Evolutionary conservation across 2,329 filamentous ascomycete genomes (phyloP), one percentile per base, ranked within the genome.

Genomic region (Neoscytalidium dimidiatum): DNA sequence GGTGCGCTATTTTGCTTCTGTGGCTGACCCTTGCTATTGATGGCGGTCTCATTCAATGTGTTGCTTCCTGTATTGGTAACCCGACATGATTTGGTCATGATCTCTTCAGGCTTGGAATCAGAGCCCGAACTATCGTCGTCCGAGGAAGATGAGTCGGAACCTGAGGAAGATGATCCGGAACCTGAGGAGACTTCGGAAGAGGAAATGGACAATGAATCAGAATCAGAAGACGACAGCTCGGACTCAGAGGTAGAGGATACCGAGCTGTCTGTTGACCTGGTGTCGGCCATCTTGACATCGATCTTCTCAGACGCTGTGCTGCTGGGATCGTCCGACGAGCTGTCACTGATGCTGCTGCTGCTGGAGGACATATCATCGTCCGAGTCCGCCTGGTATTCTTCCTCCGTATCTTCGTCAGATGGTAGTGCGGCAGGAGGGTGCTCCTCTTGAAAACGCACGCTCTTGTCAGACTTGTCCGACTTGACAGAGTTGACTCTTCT

Each of bases 81-180:
- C n/a, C n/a, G n/a, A n/a, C n/a, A n/a, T n/a, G n/a, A n/a, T n/a
- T n/a, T n/a, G n/a, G n/a, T n/a, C n/a, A n/a, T 60, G n/a, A 63
- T 84, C 81, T 19, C 74, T 70, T 53, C 84, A 78, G 60, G 80
- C 82, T 5, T 85, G 84, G 64, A 80, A n/a, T 35, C 49, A 3
- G 49, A 52, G 23, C 33, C 49, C 2, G 11, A 83, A 26, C 38
- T 33, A 33, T 67, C 68, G 4, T 66, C 64, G 13, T 69, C 66
- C 3, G 67, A 69, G 9, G 68, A 70, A 26, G 41, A 41, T 4
- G 44, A 43, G 21, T 46, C 51, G 4, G 48, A 38, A 13, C 38
- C 52, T 4, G 60, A 52, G 11, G 35, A 57, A 26, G n/a, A 23
- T 44, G 48, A 28, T 6, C 38, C 48, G 5, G 61, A 49, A 7